Base-by-base conservation (phyloP, 148 eudicot genomes). In the Amaranthus hypochondriacus region DNA sequence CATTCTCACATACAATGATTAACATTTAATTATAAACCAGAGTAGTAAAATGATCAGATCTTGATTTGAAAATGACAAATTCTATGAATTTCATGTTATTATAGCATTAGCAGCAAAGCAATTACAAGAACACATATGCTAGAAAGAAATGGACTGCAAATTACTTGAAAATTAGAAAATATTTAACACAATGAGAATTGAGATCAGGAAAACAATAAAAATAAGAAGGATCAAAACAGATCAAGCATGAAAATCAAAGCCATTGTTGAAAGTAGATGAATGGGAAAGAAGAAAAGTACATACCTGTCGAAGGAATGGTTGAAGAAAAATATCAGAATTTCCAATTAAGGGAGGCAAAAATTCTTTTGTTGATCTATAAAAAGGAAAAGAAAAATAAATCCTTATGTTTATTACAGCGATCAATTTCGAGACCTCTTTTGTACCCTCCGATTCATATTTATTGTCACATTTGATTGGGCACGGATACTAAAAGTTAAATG, bases 261-360 rank as follows among this genome's bases (percentile, higher is more conserved):
- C 76, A 73, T 61, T 48, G 9, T 66, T 1, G 51, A 12, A 7
- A 28, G 5, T 4, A 28, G n/a, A 56, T 1, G 43, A 6, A 2
- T 6, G 28, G 59, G 12, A 7, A 50, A 49, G 6, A 57, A 28
- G 56, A 57, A 47, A 39, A 75, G 72, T 28, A 28, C 39, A 28
- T 67, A 75, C 78, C 78, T 67, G 78, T 55, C 56, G 11, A 39
- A 68, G 58, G 59, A 75, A 58, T 5, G 5, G 2, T 0, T 13
- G 61, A 4, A 50, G 39, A 48, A 62, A 4, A 48, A 51, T 13
- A 12, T 39, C 55, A 14, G 43, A 59, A 67, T 54, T 65, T 43
- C 52, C 62, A 66, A 47, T 11, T 55, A 52, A 21, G 43, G 53
- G 77, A 53, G 64, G 62, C 43, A 46, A 7, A 54, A 53, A 12